Evolutionary conservation across 1,284 basidiomycete genomes (phyloP).

Genomic region (Irpex sp.): DNA sequence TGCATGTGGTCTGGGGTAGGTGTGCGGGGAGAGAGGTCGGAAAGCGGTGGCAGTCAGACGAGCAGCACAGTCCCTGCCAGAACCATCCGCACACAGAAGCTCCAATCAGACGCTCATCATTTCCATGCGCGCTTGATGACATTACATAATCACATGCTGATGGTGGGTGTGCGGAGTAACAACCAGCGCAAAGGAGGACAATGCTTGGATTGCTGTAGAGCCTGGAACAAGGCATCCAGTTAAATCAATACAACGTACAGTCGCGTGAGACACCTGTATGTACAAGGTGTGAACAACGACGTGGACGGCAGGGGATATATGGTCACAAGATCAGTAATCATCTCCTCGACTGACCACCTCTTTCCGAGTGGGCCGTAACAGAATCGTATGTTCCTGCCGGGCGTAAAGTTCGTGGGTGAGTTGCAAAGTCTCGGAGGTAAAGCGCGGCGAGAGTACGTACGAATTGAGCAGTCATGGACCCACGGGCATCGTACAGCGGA

Average conservation of each 20-base stretch:
- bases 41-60: background rate
- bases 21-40: background rate
- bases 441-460: constrained; percentile 39
- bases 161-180: background rate
- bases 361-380: constrained; percentile 81
- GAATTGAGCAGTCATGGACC: constrained; percentile 93
- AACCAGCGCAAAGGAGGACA: background rate
- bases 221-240: no score
- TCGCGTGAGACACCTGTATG: no score
- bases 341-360: constrained; percentile 94
- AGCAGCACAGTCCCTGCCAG: background rate
- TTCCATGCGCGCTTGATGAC: background rate
- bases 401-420: background rate
- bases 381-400: constrained; percentile 85
- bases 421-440: background rate
- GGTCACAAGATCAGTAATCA: constrained; percentile 53
- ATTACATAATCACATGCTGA: background rate
- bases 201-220: no score
- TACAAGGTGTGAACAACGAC: no score
- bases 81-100: background rate
- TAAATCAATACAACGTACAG: no score
- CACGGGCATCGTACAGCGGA: constrained; percentile 73
- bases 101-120: background rate
- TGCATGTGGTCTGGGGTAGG: background rate
- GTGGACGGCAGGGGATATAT: no score